Conservation (phyloP, 306 rosid genomes). For the Rubus idaeus region DNA sequence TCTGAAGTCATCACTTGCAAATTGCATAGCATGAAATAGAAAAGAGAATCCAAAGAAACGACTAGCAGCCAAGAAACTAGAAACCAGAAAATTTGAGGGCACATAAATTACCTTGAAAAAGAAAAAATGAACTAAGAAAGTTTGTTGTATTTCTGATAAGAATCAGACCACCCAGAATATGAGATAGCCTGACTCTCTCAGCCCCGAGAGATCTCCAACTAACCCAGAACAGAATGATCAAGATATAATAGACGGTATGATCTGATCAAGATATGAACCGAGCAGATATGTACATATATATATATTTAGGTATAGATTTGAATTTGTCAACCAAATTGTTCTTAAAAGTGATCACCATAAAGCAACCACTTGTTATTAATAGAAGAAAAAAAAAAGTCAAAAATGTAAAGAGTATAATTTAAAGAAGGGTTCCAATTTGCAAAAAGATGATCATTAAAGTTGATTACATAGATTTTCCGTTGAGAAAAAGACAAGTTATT, state of each 20-base stretch:
- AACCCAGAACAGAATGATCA: not conserved
- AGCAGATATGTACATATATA: not conserved
- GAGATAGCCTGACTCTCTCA: slow-evolving; percentile 22
- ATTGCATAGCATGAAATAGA: not conserved
- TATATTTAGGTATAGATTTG: not conserved
- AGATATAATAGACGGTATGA: slow-evolving; percentile 2
- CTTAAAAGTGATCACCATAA: not conserved
- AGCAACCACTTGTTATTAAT: not conserved
- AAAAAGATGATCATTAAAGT: too few species aligned
- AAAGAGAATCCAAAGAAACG: not conserved
- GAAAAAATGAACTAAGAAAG: not conserved
- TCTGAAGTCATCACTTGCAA: not conserved
- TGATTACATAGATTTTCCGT: not conserved
- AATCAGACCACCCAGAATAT: slow-evolving; percentile 23
- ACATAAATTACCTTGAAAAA: not conserved
- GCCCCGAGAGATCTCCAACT: slow-evolving; percentile 13
- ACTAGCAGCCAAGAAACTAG: not conserved
- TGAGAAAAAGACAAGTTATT: slow-evolving; percentile 22
- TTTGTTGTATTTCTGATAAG: slow-evolving; percentile 20
- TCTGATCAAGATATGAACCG: not conserved
- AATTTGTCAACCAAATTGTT: slow-evolving; percentile 18
- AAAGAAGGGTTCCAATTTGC: too few species aligned
- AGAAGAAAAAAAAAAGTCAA: not conserved
- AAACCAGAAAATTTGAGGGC: not conserved
- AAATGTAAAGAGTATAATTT: too few species aligned